Evolutionary conservation across 805 yeast species (phyloP), one percentile per base, ranked within the genome.

Genomic region (Spathaspora sp.): DNA sequence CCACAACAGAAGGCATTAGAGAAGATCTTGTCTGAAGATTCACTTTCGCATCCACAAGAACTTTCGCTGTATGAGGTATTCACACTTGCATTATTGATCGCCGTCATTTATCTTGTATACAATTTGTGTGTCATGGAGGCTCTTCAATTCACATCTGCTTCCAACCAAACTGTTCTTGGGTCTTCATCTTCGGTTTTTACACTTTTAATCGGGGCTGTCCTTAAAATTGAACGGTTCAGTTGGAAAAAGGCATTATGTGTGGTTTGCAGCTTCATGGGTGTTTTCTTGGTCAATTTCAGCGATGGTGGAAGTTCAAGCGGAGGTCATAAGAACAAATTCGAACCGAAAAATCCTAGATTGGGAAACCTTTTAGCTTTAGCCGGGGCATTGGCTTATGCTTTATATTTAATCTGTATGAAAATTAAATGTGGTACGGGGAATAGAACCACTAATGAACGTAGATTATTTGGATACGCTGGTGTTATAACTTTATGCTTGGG

Each of bases 181-280:
- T 75, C 83, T 1, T 74, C 82, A 1, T 72, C 83, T 2, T 76
- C 83, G 12, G 68, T 79, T 3, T 80, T 78, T 59, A 78, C 83
- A 0, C 63, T 80, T 35, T 55, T 78, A 14, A 62, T 79, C 18
- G 81, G 84, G 1, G 67, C 63, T 1, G 18, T 65, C 9, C 59
- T 70, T 18, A 67, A 67, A 23, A 73, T 77, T 17, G 85, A 80
- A 50, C 57, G 58, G 6, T 69, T 80, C 53, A 62, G 79, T 14
- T 4, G 64, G 12, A 67, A 70, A 44, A 80, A 80, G 55, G 46
- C 75, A 1, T 47, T 71, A 2, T 76, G 83, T 42, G 77, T 77
- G 12, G 44, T 65, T 3, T 61, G 71, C n/a, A 78, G 82, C 57
- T 69, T 76, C 16, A 14, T 61, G 6, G 85, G 85, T 0, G 81